These are phyloP conservation scores for Penicillium thymicola DNA, from an alignment of 2,329 filamentous ascomycete genomes.

Conservation along the genomic window DNA sequence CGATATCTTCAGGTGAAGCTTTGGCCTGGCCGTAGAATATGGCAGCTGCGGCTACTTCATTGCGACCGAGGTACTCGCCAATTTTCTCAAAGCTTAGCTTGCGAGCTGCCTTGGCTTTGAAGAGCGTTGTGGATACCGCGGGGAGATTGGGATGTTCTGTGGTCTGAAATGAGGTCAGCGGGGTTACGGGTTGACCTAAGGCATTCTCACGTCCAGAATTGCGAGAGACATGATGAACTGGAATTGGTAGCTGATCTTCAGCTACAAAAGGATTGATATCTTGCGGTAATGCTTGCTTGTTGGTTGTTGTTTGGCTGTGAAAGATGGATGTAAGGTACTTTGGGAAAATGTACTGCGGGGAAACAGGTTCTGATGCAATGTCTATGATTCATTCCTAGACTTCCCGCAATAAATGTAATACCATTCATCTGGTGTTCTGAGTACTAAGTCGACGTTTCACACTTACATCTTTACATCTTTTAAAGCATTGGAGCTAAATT, in stretches of 20 bases:
- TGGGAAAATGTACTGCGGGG: conserved; percentile 2
- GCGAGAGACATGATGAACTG: conserved; percentile 41
- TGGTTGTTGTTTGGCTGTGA: background rate
- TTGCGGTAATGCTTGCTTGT: background rate
- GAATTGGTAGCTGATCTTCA: background rate
- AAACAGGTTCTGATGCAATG: background rate
- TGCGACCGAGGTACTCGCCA: conserved; percentile 67
- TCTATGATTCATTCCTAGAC: background rate
- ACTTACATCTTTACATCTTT: background rate
- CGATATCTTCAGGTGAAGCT: conserved; percentile 66
- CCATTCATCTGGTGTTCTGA: no score
- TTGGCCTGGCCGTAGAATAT: conserved; percentile 86
- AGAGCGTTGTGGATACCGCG: conserved; percentile 67
- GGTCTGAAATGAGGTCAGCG: conserved; percentile 20
- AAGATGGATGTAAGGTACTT: background rate
- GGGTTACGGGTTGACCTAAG: background rate
- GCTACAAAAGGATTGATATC: background rate
- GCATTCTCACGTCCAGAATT: conserved; percentile 41
- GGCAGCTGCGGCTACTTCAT: conserved; percentile 80
- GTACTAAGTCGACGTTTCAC: no score
- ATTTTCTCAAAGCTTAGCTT: conserved; percentile 77
- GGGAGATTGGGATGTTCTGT: conserved; percentile 60
- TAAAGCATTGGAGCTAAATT: background rate
- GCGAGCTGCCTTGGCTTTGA: conserved; percentile 73
- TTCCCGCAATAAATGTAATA: background rate